Evolutionary conservation across 176 grass and related monocot genomes (phyloP).

Genomic region (Urochloa ruziziensis): DNA sequence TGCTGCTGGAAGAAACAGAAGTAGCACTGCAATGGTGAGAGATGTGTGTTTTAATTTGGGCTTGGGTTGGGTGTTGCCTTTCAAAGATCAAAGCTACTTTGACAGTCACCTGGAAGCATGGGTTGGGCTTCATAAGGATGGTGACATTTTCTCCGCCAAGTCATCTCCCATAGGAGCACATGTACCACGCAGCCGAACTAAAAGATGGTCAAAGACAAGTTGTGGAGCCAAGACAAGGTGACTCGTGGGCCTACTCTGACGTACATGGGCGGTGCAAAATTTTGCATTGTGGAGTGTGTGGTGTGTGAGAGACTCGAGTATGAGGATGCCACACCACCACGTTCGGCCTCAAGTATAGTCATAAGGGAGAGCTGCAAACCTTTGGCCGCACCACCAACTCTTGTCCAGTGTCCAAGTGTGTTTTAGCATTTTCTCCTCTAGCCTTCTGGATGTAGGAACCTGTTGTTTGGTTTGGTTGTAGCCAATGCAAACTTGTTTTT

Average conservation of each 20-base stretch:
- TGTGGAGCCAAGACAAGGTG: not conserved
- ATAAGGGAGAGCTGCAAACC: not conserved
- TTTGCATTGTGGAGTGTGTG: not conserved
- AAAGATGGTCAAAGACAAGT: not conserved
- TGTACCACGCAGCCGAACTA: not conserved
- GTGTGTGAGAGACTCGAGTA: not conserved
- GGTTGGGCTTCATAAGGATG: not conserved
- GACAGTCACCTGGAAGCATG: not conserved
- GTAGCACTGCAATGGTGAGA: no score
- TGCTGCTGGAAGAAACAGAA: no score
- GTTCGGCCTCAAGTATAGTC: not conserved
- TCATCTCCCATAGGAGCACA: not conserved
- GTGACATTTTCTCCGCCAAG: not conserved
- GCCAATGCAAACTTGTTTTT: not conserved
- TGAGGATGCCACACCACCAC: not conserved
- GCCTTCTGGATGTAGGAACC: not conserved
- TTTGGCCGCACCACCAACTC: not conserved
- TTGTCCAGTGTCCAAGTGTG: not conserved
- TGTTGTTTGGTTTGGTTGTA: not conserved
- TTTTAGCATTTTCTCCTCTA: not conserved
- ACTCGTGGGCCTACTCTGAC: not conserved
- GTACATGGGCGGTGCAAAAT: not conserved
- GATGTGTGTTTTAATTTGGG: no score
- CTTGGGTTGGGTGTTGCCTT: not conserved
- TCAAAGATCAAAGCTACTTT: not conserved